Conservation (phyloP, 768 basidiomycete species). For the Suillus placidus region DNA sequence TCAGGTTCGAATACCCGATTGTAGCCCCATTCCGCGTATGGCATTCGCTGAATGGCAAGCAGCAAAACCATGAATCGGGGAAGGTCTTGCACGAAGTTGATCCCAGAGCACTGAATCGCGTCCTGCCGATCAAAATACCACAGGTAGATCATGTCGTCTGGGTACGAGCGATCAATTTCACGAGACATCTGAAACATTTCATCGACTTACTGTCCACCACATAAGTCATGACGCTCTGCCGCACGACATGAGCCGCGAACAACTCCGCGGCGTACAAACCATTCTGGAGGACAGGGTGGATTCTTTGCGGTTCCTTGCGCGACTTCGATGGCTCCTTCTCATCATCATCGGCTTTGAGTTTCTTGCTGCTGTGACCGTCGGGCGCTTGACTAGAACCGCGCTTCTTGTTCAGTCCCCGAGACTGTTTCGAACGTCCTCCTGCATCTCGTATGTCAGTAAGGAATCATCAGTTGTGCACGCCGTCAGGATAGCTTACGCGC, state of each 20-base stretch:
- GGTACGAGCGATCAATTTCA: neutral
- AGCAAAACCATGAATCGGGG: conserved; percentile 17
- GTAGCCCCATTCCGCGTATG: conserved; percentile 17
- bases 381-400: neutral
- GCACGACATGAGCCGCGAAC: conserved; percentile 1
- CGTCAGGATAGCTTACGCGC: neutral
- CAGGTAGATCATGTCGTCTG: conserved; percentile 11
- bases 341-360: neutral
- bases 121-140: conserved; percentile 9
- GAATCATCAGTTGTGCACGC: neutral
- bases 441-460: neutral
- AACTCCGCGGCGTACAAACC: conserved; percentile 5
- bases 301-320: neutral
- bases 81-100: conserved; percentile 21
- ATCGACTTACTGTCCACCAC: neutral
- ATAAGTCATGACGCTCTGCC: neutral
- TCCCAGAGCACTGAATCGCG: conserved; percentile 11
- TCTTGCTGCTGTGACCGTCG: neutral
- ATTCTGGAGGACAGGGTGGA: conserved; percentile 1
- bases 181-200: neutral
- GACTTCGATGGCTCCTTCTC: neutral
- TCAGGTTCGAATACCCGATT: neutral
- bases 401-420: neutral
- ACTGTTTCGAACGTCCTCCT: neutral
- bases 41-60: conserved; percentile 15